phyloP scores from a whole-genome alignment of 805 yeast species.

The Yamadazyma akitaensis region DNA sequence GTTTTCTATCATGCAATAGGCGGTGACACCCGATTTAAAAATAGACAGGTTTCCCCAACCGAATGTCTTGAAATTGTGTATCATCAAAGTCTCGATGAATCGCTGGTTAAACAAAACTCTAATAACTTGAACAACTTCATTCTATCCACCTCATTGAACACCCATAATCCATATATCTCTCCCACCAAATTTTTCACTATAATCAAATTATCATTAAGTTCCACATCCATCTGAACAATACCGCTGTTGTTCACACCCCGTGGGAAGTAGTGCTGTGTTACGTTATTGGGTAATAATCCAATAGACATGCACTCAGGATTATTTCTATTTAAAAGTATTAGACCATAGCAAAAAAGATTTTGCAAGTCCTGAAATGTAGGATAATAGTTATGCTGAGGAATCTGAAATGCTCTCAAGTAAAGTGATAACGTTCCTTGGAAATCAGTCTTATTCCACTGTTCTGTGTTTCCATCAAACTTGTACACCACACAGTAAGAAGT shows the following conservation, averaged over 20 bases:
- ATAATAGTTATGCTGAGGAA: constrained; percentile 17
- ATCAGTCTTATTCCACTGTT: constrained; percentile 70
- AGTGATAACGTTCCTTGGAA: constrained; percentile 68
- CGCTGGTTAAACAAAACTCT: constrained; percentile 37
- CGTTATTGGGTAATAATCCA: constrained; percentile 60
- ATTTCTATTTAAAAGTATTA: constrained; percentile 64
- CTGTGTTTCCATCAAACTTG: constrained; percentile 52
- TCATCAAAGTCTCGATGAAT: constrained; percentile 14
- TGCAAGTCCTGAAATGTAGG: constrained; percentile 31
- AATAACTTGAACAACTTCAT: constrained; percentile 50
- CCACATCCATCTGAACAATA: constrained; percentile 55
- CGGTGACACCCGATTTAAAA: no score
- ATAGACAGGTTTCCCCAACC: no score
- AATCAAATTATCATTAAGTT: constrained; percentile 64
- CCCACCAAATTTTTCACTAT: constrained; percentile 66
- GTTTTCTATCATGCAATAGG: no score
- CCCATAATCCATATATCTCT: constrained; percentile 76
- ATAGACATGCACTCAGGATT: constrained; percentile 69
- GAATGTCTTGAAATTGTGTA: no score
- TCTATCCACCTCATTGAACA: constrained; percentile 67
- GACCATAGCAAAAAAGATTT: constrained; percentile 58
- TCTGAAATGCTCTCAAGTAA: constrained; percentile 49
- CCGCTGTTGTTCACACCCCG: constrained; percentile 27
- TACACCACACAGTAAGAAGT: constrained; percentile 73
- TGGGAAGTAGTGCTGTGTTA: constrained; percentile 43